Evolutionary conservation across 805 yeast species (phyloP).

Genomic region (Yarrowia bubula): DNA sequence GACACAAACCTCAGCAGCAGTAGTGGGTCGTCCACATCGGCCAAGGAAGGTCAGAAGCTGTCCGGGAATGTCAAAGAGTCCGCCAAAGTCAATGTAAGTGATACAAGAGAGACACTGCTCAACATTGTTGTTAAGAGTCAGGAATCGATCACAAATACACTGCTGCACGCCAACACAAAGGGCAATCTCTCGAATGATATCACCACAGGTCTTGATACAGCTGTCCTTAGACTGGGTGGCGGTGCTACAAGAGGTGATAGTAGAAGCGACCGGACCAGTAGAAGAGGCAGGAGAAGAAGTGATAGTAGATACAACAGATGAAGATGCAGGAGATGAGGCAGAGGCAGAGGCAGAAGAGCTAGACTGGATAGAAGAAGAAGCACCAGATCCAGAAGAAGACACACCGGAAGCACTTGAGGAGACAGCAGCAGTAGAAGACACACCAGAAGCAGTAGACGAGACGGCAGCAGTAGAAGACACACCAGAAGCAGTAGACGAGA

Average conservation of each 20-base stretch:
- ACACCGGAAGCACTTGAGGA: no score
- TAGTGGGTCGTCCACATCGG: not conserved
- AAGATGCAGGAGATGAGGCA: no score
- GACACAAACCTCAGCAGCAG: not conserved
- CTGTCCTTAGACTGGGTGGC: not conserved
- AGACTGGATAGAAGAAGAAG: no score
- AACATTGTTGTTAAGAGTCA: not conserved
- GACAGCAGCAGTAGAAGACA: no score
- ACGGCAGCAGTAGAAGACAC: not conserved
- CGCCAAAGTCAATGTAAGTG: not conserved
- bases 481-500: no score
- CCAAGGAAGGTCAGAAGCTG: not conserved
- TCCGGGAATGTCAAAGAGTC: not conserved
- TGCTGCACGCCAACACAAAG: not conserved
- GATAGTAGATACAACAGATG: no score
- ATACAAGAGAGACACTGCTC: not conserved
- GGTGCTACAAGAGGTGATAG: not conserved
- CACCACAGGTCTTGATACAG: not conserved
- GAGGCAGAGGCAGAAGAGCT: no score
- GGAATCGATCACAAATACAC: not conserved
- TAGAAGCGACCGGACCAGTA: no score
- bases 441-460: no score
- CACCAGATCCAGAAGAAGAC: no score
- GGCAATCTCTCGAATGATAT: not conserved
- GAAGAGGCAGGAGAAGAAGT: conserved; percentile 4